A percentile compares a stretch with the other conserved stretches of the same genome.
phyloP scores from a whole-genome alignment of 768 basidiomycete genomes.

The Xerocomellus intermedius region DNA sequence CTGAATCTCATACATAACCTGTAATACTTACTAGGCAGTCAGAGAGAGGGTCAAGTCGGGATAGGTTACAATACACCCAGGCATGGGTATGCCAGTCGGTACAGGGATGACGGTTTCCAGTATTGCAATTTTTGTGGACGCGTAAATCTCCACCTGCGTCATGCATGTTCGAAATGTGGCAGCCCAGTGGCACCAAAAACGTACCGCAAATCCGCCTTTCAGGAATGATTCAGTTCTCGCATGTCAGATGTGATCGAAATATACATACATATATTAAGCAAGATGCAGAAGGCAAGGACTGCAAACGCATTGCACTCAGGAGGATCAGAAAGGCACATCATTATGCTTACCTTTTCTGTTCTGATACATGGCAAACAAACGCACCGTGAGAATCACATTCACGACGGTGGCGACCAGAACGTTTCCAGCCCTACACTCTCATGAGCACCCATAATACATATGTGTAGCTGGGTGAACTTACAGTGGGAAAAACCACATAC shows the following conservation, averaged over 20 bases:
- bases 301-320: not conserved
- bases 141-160: no score
- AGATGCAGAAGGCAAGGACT: not conserved
- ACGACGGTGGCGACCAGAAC: not conserved
- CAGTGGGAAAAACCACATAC: not conserved
- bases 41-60: no score
- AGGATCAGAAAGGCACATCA: not conserved
- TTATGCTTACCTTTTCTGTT: not conserved
- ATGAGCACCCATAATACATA: not conserved
- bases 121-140: no score
- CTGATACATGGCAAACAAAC: not conserved
- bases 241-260: not conserved
- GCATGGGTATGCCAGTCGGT: no score
- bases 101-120: no score
- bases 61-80: no score
- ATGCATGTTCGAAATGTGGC: no score
- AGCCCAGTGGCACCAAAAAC: no score
- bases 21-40: no score
- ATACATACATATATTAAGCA: not conserved
- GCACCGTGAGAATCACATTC: not conserved
- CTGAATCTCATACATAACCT: no score
- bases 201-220: no score
- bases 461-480: not conserved
- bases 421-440: not conserved
- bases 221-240: no score